Percentiles rank a stretch among this genome's conserved stretches.
phyloP scores from a whole-genome alignment of 805 yeast genomes.

The Yamadazyma endophytica region DNA sequence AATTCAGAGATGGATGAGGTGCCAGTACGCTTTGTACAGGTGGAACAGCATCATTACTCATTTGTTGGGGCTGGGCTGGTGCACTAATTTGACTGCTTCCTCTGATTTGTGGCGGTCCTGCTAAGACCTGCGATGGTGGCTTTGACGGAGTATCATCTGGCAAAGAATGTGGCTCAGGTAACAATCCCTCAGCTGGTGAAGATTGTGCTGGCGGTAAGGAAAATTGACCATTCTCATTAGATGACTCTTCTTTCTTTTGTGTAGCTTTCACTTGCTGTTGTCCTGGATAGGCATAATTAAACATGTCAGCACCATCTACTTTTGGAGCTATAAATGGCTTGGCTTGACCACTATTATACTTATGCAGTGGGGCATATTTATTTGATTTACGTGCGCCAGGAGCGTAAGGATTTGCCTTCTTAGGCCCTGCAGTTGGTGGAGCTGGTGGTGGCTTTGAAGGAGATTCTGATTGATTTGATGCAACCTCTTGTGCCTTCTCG shows the following conservation, averaged over 20 bases:
- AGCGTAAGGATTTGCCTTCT: slow-evolving; percentile 34
- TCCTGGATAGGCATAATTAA: slow-evolving; percentile 6
- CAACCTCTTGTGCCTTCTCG: neutral
- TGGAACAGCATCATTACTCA: too few species aligned
- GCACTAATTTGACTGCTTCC: too few species aligned
- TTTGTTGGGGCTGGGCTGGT: too few species aligned
- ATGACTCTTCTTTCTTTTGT: slow-evolving; percentile 1
- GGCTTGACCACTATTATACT: slow-evolving; percentile 2
- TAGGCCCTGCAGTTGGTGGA: slow-evolving; percentile 8
- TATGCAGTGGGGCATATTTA: slow-evolving; percentile 25
- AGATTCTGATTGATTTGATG: neutral
- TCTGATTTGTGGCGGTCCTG: too few species aligned
- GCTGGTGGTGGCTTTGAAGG: slow-evolving; percentile 7
- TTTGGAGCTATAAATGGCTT: slow-evolving; percentile 6
- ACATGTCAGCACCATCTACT: slow-evolving; percentile 9
- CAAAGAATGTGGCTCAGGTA: too few species aligned
- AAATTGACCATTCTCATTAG: too few species aligned
- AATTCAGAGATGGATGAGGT: too few species aligned
- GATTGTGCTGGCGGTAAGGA: too few species aligned
- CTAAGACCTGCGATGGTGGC: too few species aligned
- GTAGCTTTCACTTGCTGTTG: neutral
- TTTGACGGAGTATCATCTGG: too few species aligned
- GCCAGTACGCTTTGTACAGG: too few species aligned
- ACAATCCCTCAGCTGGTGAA: too few species aligned
- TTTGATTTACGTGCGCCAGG: slow-evolving; percentile 20